phyloP scores from a whole-genome alignment of 768 basidiomycete genomes.

The Tulasnella sp. region DNA sequence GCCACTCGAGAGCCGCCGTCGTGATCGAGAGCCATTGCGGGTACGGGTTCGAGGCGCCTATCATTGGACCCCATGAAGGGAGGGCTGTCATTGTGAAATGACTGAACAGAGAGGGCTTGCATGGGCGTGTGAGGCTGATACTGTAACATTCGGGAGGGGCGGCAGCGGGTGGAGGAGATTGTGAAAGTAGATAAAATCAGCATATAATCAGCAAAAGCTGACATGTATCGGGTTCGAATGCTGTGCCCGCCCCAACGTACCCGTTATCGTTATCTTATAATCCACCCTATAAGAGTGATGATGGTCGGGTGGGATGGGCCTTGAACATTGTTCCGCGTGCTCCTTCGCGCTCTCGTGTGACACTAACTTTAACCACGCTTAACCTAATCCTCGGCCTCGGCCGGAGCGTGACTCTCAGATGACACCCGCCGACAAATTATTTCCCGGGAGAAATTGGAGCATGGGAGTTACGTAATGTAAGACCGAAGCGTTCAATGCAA shows the following conservation, averaged over 20 bases:
- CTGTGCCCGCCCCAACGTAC: neutral
- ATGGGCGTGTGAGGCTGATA: conserved; percentile 15
- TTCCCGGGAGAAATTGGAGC: too few species aligned
- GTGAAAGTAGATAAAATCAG: neutral
- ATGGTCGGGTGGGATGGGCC: too few species aligned
- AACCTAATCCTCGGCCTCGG: too few species aligned
- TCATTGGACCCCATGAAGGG: conserved; percentile 18
- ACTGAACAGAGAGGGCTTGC: conserved; percentile 8
- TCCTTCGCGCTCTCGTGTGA: too few species aligned
- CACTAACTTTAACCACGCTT: too few species aligned
- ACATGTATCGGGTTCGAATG: too few species aligned
- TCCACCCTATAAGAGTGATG: too few species aligned
- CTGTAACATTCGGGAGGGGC: neutral
- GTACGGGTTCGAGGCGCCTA: conserved; percentile 7
- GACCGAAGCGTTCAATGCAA: too few species aligned
- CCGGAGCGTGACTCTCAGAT: too few species aligned
- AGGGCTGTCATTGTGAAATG: conserved; percentile 22
- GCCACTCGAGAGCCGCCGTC: neutral
- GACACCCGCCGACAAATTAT: too few species aligned
- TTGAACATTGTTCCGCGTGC: too few species aligned
- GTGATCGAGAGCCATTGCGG: conserved; percentile 12
- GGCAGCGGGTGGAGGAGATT: neutral
- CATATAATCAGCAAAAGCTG: neutral
- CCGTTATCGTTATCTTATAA: neutral
- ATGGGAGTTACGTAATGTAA: too few species aligned